These are phyloP conservation scores for Phlyctochytrium arcticum DNA, from an alignment of 192 early-diverging fungal genomes.

Conservation along the genomic window DNA sequence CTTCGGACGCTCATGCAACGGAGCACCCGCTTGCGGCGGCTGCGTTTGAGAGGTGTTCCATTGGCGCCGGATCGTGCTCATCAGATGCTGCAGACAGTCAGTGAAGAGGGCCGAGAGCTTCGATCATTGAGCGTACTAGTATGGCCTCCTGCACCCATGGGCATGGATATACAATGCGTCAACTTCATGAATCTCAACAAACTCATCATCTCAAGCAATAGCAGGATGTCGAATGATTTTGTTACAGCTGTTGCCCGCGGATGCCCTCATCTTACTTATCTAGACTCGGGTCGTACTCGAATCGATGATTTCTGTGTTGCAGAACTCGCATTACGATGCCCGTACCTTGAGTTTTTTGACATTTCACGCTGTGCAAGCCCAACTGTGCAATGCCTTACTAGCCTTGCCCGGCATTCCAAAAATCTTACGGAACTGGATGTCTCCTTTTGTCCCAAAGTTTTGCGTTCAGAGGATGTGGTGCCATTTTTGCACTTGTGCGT, in stretches of 20 bases:
- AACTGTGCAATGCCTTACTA: neutral
- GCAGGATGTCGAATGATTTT: constrained; percentile 13
- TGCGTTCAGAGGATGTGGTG: constrained; percentile 15
- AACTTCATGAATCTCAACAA: constrained; percentile 14
- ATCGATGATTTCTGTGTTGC: constrained; percentile 12
- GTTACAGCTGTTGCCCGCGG: constrained; percentile 8
- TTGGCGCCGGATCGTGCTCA: constrained; percentile 8
- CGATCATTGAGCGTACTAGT: constrained; percentile 18
- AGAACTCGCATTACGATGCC: constrained; percentile 13
- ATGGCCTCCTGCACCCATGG: constrained; percentile 20
- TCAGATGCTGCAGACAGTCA: constrained; percentile 10
- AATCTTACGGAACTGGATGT: constrained; percentile 17
- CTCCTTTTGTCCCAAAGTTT: constrained; percentile 16
- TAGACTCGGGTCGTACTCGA: constrained; percentile 18
- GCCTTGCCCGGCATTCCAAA: constrained; percentile 8
- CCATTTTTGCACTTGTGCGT: constrained; percentile 16
- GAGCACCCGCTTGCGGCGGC: neutral
- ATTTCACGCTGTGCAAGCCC: constrained; percentile 16
- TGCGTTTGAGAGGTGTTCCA: constrained; percentile 21
- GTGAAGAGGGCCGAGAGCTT: constrained; percentile 6
- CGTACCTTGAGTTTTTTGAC: constrained; percentile 9
- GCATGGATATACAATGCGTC: constrained; percentile 1
- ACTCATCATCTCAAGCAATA: constrained; percentile 18
- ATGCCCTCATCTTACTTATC: constrained; percentile 15
- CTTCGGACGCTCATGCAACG: constrained; percentile 6